phyloP scores from a whole-genome alignment of 176 grass and related monocot species.

The Hyparrhenia diplandra region DNA sequence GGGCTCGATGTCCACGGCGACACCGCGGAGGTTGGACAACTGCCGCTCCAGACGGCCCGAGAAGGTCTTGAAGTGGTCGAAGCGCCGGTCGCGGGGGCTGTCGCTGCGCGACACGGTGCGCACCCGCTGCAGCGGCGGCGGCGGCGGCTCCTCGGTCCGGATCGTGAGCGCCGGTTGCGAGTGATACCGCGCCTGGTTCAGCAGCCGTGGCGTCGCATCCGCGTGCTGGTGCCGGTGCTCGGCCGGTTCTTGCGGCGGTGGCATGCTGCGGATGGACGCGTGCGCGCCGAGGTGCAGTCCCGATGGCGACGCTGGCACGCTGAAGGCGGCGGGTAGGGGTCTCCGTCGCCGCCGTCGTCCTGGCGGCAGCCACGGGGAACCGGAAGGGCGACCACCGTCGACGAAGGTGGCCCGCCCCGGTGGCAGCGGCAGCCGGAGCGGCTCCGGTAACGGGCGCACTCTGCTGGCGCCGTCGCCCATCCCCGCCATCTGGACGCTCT shows the following conservation, averaged over 20 bases:
- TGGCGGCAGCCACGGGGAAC: background rate
- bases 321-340: constrained; percentile 19
- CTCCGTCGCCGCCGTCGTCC: background rate
- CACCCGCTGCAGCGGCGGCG: background rate
- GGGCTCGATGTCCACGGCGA: constrained; percentile 10
- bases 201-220: background rate
- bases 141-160: constrained; percentile 4
- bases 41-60: constrained; percentile 71
- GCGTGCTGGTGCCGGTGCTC: background rate
- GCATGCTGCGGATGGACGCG: background rate
- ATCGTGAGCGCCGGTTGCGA: constrained; percentile 39
- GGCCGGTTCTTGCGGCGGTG: too few species aligned
- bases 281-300: constrained; percentile 35
- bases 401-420: background rate
- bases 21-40: constrained; percentile 70
- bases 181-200: constrained; percentile 26
- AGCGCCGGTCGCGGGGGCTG: constrained; percentile 43
- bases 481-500: constrained; percentile 8
- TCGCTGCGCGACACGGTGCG: constrained; percentile 21
- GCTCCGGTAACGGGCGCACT: background rate
- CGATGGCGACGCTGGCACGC: constrained; percentile 63
- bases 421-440: background rate
- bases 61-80: constrained; percentile 87
- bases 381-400: background rate
- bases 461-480: background rate